Conservation (phyloP, 2,329 filamentous ascomycete genomes). For the Graphium sp. region DNA sequence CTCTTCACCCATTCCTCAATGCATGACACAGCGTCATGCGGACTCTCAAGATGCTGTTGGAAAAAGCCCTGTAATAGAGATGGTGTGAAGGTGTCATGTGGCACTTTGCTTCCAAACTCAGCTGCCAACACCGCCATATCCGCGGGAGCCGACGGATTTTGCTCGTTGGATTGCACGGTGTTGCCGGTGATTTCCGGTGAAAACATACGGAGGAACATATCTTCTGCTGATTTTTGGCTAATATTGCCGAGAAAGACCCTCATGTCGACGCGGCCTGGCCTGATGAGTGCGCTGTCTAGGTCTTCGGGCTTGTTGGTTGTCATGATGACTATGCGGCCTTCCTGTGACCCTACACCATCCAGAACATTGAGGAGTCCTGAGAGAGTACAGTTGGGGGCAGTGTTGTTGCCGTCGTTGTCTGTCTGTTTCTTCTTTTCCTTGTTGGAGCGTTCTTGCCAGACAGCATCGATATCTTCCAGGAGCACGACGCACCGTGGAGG, state of each 20-base stretch:
- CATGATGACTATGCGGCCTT: constrained; percentile 46
- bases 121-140: constrained; percentile 25
- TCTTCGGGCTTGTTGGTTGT: constrained; percentile 46
- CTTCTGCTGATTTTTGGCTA: constrained; percentile 20
- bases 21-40: constrained; percentile 15
- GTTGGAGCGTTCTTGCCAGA: constrained; percentile 47
- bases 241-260: constrained; percentile 38
- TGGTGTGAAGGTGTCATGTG: constrained; percentile 25
- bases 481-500: constrained; percentile 57
- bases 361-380: constrained; percentile 69
- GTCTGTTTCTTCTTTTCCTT: constrained; percentile 13
- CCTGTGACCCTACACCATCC: constrained; percentile 54
- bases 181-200: constrained; percentile 14
- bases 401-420: constrained; percentile 10
- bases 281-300: constrained; percentile 44
- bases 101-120: constrained; percentile 36
- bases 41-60: constrained; percentile 22
- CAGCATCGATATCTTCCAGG: constrained; percentile 61
- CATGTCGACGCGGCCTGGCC: constrained; percentile 45
- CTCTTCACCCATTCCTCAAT: constrained; percentile 18
- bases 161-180: too few species aligned
- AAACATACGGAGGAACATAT: constrained; percentile 31
- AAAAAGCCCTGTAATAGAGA: constrained; percentile 32
- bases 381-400: constrained; percentile 41
- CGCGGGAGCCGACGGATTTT: constrained; percentile 8